These are phyloP conservation scores for Xylaria palmicola DNA, from an alignment of 495 filamentous ascomycete genomes.

Conservation along the genomic window DNA sequence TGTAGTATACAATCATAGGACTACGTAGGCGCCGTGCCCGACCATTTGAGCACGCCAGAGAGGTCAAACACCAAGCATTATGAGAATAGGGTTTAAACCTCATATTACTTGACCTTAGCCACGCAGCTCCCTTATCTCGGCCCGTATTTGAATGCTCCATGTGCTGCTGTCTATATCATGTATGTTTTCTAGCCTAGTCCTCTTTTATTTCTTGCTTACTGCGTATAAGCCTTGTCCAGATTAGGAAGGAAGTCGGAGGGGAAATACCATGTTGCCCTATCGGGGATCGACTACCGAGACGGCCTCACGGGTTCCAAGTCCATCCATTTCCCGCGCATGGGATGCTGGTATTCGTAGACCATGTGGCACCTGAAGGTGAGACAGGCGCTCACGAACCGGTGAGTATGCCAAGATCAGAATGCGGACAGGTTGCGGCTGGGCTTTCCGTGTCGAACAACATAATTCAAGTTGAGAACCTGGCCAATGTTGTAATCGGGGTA, in stretches of 20 bases:
- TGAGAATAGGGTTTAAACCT: background rate
- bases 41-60: background rate
- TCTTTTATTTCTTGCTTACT: background rate
- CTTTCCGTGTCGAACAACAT: background rate
- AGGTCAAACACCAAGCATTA: background rate
- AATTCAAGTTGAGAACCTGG: background rate
- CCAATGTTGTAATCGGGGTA: background rate
- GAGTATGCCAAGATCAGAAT: constrained; percentile 1
- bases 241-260: constrained; percentile 14
- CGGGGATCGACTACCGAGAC: background rate
- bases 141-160: background rate
- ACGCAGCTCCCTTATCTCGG: background rate
- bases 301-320: background rate
- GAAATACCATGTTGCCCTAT: background rate
- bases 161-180: background rate
- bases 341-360: background rate
- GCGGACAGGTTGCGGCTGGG: background rate
- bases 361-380: background rate
- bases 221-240: background rate
- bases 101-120: background rate
- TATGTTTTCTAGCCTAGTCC: background rate
- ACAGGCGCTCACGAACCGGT: background rate
- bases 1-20: background rate
- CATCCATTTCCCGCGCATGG: background rate
- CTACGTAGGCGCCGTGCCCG: background rate